Base-by-base conservation (phyloP, 2,329 filamentous ascomycete species). In the Fusarium sacchari region DNA sequence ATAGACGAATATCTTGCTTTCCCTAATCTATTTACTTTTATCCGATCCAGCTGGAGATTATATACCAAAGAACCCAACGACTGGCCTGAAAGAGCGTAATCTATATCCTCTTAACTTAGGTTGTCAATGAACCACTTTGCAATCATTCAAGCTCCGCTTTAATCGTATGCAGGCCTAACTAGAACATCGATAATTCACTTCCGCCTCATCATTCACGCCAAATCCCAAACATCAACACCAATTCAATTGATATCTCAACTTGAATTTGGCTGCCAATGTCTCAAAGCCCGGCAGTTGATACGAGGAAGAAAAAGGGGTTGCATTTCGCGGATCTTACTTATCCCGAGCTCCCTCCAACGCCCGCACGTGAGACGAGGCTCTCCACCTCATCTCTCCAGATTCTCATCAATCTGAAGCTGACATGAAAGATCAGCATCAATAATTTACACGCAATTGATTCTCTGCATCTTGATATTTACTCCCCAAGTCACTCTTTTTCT, bases 311-410 rank as follows among this genome's bases (percentile, higher is more conserved):
- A 70, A 61, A n/a, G 59, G 66, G 66, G 60, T 49, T 34, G 18
- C 46, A 34, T 37, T 69, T 15, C 15, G 40, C 67, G 67, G 67
- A 69, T 69, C 67, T 69, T 69, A 65, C 67, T 69, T 69, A 69
- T 70, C 67, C 67, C 67, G 67, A 55, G 44, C 34, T 44, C 50
- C 50, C 34, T 44, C 50, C 50, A 55, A 55, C 34, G 24, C 34
- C 50, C 24, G 49, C 68, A 71, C 61, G 68, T 67, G 67, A 71
- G 61, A 61, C 37, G n/a, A 42, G 8, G 18, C 67, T 69, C 65
- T 69, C 67, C 67, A 69, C 66, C 67, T 65, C 36, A 57, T 61
- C 36, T 65, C 36, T 65, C 34, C 28, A 40, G 46, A 70, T 44
- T 70, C 59, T 53, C 44, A 44, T 69, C 50, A 64, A 43, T 39